Percentiles rank a stretch among this genome's conserved stretches.
Conservation (phyloP, 169 alveolate genomes). For the Plasmodium adleri region DNA sequence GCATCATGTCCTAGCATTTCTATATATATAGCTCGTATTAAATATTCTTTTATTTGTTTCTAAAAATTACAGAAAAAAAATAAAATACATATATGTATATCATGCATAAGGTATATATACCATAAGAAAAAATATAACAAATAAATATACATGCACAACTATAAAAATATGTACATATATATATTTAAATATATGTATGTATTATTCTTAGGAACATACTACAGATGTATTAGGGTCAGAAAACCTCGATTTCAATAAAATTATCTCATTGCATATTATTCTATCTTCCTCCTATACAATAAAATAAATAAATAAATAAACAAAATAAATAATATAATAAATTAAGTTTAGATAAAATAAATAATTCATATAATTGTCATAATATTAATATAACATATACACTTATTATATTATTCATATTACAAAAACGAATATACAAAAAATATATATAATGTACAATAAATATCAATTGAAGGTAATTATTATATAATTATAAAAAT, state of each 20-base stretch:
- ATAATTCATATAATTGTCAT: neutral
- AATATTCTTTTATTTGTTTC: constrained; percentile 88
- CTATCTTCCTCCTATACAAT: constrained; percentile 88
- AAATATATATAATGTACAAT: neutral
- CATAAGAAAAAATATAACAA: neutral
- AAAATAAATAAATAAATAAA: neutral
- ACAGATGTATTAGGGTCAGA: constrained; percentile 86
- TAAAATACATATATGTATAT: neutral
- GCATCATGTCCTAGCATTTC: constrained; percentile 98
- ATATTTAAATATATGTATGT: neutral
- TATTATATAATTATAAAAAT: neutral
- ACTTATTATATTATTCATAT: neutral
- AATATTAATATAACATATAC: neutral
- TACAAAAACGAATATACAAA: neutral
- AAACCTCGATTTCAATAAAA: constrained; percentile 85
- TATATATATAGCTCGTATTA: constrained; percentile 93
- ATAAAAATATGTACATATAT: neutral
- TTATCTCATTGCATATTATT: constrained; percentile 89
- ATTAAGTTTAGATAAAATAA: neutral
- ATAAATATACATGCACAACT: neutral
- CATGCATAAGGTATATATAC: neutral
- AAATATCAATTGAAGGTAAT: too few species aligned
- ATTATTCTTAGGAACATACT: constrained; percentile 78
- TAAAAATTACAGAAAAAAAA: constrained; percentile 6
- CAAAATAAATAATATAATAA: neutral